Base-by-base conservation (phyloP, 2,329 filamentous ascomycete species). In the Cryphonectria carpinicola region DNA sequence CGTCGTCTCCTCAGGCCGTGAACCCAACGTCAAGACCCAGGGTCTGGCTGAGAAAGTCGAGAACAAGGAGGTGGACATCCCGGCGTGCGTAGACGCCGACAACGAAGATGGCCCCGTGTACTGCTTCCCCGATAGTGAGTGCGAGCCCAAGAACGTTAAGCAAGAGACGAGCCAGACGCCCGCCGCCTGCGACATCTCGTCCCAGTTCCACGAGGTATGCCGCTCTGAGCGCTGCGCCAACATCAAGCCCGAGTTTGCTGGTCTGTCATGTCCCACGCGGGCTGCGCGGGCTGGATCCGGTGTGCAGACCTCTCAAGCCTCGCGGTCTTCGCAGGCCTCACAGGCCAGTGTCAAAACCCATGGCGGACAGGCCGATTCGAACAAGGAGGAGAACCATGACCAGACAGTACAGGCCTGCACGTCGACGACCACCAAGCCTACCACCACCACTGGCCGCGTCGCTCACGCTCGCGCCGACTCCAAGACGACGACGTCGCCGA, bases 171-270 rank as follows among this genome's bases (percentile, higher is more conserved):
- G 13, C 17, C 22, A 19, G 39, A 35, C 60, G 10, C 35, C n/a
- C 35, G 1, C 22, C 14, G 14, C n/a, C 37, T 8, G 25, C 61
- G n/a, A 64, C 39, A 17, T 19, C 37, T 39, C 39, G 10, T 25
- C 25, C 39, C 37, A 46, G n/a, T 28, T 46, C n/a, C 39, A 32
- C 11, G 10, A 28, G n/a, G 14, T 22, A 4, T 39, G 61, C 22
- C 37, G 61, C n/a, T 46, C 61, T 2, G 61, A 46, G 39, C 39
- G 61, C 11, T 39, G 11, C 39, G 39, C 61, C 25, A 28, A 46
- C 10, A 64, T 32, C 39, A n/a, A 46, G 61, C 61, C 61, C 39
- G 61, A 64, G 61, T 46, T 46, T 25, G 61, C 32, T 5, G 39
- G 61, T 39, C 39, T 43, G 22, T 7, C 17, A 6, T 17, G 43